Conservation (phyloP, 2,329 filamentous ascomycete species). For the Curvularia sp. region DNA sequence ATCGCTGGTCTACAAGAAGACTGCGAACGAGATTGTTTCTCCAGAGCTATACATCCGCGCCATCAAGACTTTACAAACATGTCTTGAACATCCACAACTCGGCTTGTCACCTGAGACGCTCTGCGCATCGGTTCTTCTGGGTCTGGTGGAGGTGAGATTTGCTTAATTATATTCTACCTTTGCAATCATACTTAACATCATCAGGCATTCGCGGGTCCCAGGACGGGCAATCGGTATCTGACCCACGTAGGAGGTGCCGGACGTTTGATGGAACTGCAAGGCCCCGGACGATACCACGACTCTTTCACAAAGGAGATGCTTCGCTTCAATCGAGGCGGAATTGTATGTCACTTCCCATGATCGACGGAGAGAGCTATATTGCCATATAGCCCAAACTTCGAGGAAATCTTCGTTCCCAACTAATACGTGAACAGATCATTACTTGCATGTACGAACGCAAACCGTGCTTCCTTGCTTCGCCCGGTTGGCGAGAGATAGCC, state of each 20-base stretch:
- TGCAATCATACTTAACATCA: neutral
- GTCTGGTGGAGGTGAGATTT: constrained; percentile 41
- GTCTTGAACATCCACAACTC: constrained; percentile 38
- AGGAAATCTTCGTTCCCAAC: neutral
- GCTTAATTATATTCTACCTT: neutral
- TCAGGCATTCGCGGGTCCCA: constrained; percentile 43
- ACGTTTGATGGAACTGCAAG: constrained; percentile 44
- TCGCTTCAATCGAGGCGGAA: constrained; percentile 41
- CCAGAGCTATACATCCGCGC: constrained; percentile 42
- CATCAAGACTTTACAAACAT: constrained; percentile 39
- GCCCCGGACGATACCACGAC: constrained; percentile 36
- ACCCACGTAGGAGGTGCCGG: constrained; percentile 46
- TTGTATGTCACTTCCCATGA: constrained; percentile 31
- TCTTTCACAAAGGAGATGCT: constrained; percentile 44
- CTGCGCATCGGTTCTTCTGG: constrained; percentile 44
- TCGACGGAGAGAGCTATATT: neutral
- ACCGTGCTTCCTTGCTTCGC: constrained; percentile 40
- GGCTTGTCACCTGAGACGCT: constrained; percentile 46
- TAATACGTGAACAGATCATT: constrained; percentile 35
- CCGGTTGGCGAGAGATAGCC: constrained; percentile 43
- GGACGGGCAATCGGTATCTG: constrained; percentile 42
- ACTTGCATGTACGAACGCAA: constrained; percentile 43
- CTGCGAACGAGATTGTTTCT: constrained; percentile 33
- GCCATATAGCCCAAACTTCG: neutral
- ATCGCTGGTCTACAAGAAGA: constrained; percentile 36